Conservation (phyloP, 129 eudicot genomes). For the Solidago caesia region DNA sequence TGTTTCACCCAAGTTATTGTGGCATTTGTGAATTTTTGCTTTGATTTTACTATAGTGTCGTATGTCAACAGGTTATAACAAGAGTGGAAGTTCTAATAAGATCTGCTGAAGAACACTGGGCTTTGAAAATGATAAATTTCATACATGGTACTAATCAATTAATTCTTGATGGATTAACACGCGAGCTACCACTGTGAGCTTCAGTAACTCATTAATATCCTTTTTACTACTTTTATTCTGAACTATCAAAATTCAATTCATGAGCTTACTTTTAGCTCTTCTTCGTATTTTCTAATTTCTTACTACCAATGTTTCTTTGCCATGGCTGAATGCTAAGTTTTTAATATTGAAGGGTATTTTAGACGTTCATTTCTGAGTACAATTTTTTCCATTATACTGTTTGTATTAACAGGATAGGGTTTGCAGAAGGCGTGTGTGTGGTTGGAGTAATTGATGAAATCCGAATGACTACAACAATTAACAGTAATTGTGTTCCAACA, state of each 20-base stretch:
- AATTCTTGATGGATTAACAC: conserved; percentile 70
- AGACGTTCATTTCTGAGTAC: background rate
- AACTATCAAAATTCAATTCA: background rate
- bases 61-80: conserved; percentile 54
- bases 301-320: background rate
- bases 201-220: background rate
- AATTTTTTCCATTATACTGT: background rate
- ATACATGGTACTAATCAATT: conserved; percentile 70
- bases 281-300: background rate
- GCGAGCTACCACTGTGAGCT: conserved; percentile 86
- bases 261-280: background rate
- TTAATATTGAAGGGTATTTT: background rate
- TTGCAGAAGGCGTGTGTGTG: conserved; percentile 79
- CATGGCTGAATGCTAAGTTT: background rate
- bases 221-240: background rate
- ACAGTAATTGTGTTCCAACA: conserved; percentile 38
- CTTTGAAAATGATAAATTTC: conserved; percentile 69
- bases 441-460: conserved; percentile 85
- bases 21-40: background rate
- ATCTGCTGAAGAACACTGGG: conserved; percentile 80
- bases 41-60: background rate
- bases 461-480: conserved; percentile 42
- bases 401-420: conserved; percentile 63
- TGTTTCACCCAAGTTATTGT: background rate
- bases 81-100: conserved; percentile 53